Evolutionary conservation across 352 stramenopile species (phyloP).

Genomic region (Phytophthora nicotianae): DNA sequence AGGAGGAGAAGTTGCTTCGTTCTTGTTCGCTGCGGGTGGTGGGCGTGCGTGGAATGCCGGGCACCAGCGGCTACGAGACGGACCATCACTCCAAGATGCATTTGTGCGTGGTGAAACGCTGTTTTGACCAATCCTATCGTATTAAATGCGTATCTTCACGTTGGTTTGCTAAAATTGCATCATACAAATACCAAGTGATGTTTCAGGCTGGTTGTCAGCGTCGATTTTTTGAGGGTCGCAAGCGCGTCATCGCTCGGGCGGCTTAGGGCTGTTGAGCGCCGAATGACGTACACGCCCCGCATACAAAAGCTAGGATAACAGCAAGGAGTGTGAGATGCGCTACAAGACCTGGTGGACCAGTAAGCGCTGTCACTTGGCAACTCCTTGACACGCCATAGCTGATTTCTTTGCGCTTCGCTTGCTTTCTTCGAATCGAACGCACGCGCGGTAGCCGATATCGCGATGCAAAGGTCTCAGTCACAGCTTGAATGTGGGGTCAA

Average conservation of each 20-base stretch:
- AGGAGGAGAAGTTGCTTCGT: constrained; percentile 19
- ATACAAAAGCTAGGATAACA: constrained; percentile 9
- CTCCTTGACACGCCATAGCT: constrained; percentile 16
- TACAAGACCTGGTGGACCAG: constrained; percentile 19
- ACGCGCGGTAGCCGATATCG: constrained; percentile 11
- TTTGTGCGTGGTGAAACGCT: constrained; percentile 11
- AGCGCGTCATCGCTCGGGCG: constrained; percentile 31
- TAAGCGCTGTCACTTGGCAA: neutral
- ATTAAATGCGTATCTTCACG: neutral
- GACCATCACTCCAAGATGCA: neutral
- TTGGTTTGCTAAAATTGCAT: constrained; percentile 5
- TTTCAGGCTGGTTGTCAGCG: constrained; percentile 22
- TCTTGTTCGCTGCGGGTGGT: constrained; percentile 32
- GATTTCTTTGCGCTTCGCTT: constrained; percentile 31
- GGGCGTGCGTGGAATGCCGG: constrained; percentile 18
- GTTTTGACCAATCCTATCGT: constrained; percentile 10
- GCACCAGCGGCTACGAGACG: neutral
- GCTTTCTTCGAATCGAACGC: constrained; percentile 24
- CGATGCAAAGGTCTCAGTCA: neutral
- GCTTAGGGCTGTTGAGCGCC: neutral
- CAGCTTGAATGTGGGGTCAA: neutral
- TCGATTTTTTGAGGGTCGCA: neutral
- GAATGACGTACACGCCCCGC: constrained; percentile 19
- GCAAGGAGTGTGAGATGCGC: constrained; percentile 2
- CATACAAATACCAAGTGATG: constrained; percentile 23